phyloP scores from a whole-genome alignment of 768 basidiomycete species.

The Tubosaeta sp. region DNA sequence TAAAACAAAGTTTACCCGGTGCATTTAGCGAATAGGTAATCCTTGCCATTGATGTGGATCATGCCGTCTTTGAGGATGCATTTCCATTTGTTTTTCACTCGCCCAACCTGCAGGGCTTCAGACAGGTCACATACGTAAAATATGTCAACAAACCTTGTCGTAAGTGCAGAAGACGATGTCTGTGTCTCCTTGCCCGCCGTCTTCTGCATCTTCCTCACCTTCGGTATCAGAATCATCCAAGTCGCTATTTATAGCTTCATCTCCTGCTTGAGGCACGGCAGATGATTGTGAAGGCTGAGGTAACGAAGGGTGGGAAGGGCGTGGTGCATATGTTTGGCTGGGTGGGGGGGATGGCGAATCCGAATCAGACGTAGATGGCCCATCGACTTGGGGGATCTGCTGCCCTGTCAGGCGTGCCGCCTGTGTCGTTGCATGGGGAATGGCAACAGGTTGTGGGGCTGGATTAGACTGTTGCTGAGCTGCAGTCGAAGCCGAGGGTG shows the following conservation, averaged over 20 bases:
- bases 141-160: slow-evolving; percentile 69
- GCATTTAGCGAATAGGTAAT: slow-evolving; percentile 96
- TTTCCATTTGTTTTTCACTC: slow-evolving; percentile 99
- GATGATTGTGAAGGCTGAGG: slow-evolving; percentile 53
- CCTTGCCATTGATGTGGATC: slow-evolving; percentile 94
- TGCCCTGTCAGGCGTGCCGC: slow-evolving; percentile 19
- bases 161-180: slow-evolving; percentile 99
- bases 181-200: slow-evolving; percentile 65
- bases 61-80: slow-evolving; percentile 96
- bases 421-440: slow-evolving; percentile 14
- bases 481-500: slow-evolving; percentile 6
- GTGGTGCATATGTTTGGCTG: slow-evolving; percentile 57
- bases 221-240: slow-evolving; percentile 93
- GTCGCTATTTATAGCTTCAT: slow-evolving; percentile 95
- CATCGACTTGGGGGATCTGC: slow-evolving; percentile 76
- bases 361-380: slow-evolving; percentile 64
- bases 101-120: slow-evolving; percentile 64
- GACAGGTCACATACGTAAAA: neutral
- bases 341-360: slow-evolving; percentile 71
- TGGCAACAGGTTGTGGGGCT: slow-evolving; percentile 5
- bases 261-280: slow-evolving; percentile 38
- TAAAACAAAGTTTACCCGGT: slow-evolving; percentile 66
- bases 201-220: slow-evolving; percentile 78
- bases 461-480: slow-evolving; percentile 22
- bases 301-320: slow-evolving; percentile 68